phyloP scores from a whole-genome alignment of 129 eudicot genomes.

The Heracleum sosnowskyi region DNA sequence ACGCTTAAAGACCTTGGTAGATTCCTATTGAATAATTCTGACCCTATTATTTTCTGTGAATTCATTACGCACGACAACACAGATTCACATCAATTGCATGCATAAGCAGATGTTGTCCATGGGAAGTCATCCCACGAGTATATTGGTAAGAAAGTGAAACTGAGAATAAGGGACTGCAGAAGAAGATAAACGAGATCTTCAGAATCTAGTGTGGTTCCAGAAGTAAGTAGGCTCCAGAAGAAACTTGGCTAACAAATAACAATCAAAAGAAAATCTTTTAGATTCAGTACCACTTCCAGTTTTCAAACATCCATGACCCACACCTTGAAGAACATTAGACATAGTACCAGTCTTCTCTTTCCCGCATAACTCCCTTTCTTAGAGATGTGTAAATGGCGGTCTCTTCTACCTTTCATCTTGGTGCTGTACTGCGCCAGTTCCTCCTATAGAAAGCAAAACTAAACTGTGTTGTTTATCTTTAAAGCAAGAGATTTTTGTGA shows the following conservation, averaged over 20 bases:
- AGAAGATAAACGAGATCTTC: background rate
- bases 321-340: background rate
- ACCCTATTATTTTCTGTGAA: background rate
- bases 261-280: background rate
- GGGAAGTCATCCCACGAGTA: background rate
- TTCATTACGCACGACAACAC: background rate
- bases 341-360: background rate
- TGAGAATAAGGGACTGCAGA: background rate
- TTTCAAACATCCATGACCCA: background rate
- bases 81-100: background rate
- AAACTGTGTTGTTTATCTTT: background rate
- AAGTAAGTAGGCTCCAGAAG: background rate
- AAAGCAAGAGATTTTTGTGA: background rate
- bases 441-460: background rate
- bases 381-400: background rate
- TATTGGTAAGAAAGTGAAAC: background rate
- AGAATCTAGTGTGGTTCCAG: background rate
- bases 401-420: background rate
- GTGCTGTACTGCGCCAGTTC: background rate
- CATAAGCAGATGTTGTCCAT: background rate
- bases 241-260: background rate
- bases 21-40: background rate
- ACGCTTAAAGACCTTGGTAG: background rate
- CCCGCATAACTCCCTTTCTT: background rate
- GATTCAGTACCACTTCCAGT: background rate